These are phyloP conservation scores for Debaryomyces udenii DNA, from an alignment of 1,139 yeast species.

Conservation along the genomic window DNA sequence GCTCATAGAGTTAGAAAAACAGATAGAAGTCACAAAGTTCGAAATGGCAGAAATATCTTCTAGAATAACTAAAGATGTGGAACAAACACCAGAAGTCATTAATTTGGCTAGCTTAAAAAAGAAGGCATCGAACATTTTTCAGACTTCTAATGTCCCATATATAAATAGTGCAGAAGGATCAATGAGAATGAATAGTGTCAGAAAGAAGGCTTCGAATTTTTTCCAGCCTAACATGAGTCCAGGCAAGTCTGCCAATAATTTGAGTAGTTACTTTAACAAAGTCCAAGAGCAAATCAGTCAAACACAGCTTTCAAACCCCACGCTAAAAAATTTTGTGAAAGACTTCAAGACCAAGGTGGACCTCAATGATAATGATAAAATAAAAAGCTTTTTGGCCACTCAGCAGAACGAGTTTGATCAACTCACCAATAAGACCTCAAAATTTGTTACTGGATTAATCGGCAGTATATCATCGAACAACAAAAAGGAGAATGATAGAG, in stretches of 20 bases:
- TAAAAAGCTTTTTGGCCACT: conserved; percentile 12
- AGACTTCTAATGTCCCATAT: conserved; percentile 10
- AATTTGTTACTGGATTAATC: conserved; percentile 23
- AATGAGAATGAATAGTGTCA: conserved; percentile 9
- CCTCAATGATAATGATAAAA: conserved; percentile 10
- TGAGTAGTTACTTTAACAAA: conserved; percentile 13
- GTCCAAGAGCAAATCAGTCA: conserved; percentile 15
- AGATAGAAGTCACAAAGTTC: conserved; percentile 26
- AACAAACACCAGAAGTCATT: conserved; percentile 7
- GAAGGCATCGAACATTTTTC: conserved; percentile 28
- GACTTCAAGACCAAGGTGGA: conserved; percentile 21
- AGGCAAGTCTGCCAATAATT: conserved; percentile 8
- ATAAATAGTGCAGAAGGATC: conserved; percentile 5
- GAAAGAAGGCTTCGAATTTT: conserved; percentile 13
- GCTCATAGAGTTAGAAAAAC: conserved; percentile 27
- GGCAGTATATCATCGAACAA: conserved; percentile 20
- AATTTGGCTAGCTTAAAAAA: conserved; percentile 18
- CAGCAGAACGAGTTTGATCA: conserved; percentile 26
- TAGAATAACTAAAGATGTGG: conserved; percentile 19
- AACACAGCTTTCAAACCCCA: conserved; percentile 8
- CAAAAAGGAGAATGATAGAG: conserved; percentile 13
- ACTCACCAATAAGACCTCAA: conserved; percentile 26
- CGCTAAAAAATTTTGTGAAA: conserved; percentile 14
- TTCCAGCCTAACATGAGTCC: background rate
- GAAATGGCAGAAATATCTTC: conserved; percentile 34